A percentile compares a stretch with the other conserved stretches of the same genome.
Conservation (phyloP, 2,329 filamentous ascomycete genomes). For the Eutypella sp. region DNA sequence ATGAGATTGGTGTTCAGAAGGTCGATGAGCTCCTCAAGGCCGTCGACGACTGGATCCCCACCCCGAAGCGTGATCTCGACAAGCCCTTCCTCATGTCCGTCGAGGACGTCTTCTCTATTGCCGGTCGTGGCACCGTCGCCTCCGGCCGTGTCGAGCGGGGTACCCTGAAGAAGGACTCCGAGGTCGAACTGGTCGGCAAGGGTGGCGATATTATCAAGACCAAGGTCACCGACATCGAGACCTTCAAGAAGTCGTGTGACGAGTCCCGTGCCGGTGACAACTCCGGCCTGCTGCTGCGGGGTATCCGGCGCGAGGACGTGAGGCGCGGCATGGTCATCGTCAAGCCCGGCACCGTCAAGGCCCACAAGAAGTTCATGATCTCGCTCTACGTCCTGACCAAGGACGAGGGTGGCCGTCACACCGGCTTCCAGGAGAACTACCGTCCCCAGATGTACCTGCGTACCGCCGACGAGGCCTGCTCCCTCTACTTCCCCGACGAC, state of each 20-base stretch:
- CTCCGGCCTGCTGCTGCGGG: constrained; percentile 93
- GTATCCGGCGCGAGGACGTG: constrained; percentile 93
- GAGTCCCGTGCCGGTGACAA: constrained; percentile 96
- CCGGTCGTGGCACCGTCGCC: constrained; percentile 91
- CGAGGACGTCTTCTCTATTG: constrained; percentile 86
- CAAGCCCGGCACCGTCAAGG: constrained; percentile 76
- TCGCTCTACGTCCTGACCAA: constrained; percentile 97
- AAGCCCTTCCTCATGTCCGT: constrained; percentile 99
- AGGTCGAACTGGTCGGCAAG: constrained; percentile 94
- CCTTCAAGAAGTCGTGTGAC: constrained; percentile 99
- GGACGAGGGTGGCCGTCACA: constrained; percentile 97
- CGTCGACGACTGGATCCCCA: constrained; percentile 95
- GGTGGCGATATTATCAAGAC: constrained; percentile 81
- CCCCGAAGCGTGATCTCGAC: constrained; percentile 85
- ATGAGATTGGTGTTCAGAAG: constrained; percentile 80
- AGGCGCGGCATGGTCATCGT: constrained; percentile 91
- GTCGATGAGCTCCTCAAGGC: constrained; percentile 88
- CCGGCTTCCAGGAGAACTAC: constrained; percentile 94
- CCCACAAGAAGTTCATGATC: constrained; percentile 85
- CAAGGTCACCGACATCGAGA: constrained; percentile 99
- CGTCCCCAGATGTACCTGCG: constrained; percentile 93
- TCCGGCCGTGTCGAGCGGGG: constrained; percentile 98
- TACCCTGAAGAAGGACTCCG: constrained; percentile 84
- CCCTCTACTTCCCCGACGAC: constrained; percentile 82
- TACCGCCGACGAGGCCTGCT: constrained; percentile 76